Evolutionary conservation across 2,329 filamentous ascomycete genomes (phyloP).

Genomic region (Hypoxylon sp.): DNA sequence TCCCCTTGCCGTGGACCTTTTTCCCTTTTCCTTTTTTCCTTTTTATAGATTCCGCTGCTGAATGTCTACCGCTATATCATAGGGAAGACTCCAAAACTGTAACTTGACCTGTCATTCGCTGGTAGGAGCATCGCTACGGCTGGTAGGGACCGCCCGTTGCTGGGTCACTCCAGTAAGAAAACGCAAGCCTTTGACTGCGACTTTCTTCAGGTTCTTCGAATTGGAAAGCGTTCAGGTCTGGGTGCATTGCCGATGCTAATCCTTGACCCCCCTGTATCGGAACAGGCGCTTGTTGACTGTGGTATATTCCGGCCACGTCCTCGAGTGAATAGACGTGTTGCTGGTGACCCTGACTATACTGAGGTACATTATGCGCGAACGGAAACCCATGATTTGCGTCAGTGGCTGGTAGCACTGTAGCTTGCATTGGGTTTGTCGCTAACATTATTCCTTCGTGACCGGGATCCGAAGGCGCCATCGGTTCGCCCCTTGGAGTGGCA

Average conservation of each 20-base stretch:
- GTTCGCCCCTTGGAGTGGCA: background rate
- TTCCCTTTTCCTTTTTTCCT: slow-evolving; percentile 1
- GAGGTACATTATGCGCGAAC: slow-evolving; percentile 19
- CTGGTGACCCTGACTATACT: slow-evolving; percentile 25
- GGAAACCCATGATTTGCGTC: slow-evolving; percentile 32
- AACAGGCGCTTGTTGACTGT: slow-evolving; percentile 23
- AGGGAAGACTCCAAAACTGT: slow-evolving; percentile 6
- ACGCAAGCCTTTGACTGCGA: slow-evolving; percentile 13
- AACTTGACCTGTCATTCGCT: background rate
- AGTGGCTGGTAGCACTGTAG: slow-evolving; percentile 14
- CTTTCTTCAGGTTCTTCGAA: slow-evolving; percentile 33
- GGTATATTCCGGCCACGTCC: slow-evolving; percentile 43
- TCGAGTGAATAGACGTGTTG: slow-evolving; percentile 37
- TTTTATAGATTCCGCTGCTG: background rate
- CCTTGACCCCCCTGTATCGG: slow-evolving; percentile 20
- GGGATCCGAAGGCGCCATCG: slow-evolving; percentile 5
- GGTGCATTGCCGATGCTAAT: slow-evolving; percentile 19
- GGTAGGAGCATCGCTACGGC: slow-evolving; percentile 11
- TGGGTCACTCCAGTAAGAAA: slow-evolving; percentile 28
- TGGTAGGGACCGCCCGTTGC: slow-evolving; percentile 20
- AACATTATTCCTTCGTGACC: slow-evolving; percentile 31
- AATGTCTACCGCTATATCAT: background rate
- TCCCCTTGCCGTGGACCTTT: background rate
- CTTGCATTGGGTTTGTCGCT: slow-evolving; percentile 27
- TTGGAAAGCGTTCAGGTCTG: slow-evolving; percentile 20